Evolutionary conservation across 495 filamentous ascomycete species (phyloP).

Genomic region (Penicillium fimorum): DNA sequence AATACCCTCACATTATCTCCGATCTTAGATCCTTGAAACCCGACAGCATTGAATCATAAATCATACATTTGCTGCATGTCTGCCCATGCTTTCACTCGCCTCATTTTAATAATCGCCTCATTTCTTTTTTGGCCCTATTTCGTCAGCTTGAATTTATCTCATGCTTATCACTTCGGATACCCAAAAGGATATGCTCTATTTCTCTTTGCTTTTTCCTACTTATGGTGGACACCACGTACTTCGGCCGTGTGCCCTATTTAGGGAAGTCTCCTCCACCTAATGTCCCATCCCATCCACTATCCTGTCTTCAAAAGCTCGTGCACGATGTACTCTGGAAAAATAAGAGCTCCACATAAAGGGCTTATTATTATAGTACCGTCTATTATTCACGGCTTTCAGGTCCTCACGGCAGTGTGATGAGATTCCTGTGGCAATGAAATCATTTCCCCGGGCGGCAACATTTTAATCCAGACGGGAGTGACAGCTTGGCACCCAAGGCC

Average conservation of each 20-base stretch:
- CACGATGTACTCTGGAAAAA: not conserved
- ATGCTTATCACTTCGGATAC: not conserved
- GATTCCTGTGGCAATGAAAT: not conserved
- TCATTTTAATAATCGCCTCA: conserved; percentile 20
- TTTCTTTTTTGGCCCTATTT: conserved; percentile 17
- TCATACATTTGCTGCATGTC: conserved; percentile 2
- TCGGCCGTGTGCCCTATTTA: conserved; percentile 33
- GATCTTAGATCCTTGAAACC: not conserved
- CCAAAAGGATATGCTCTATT: not conserved
- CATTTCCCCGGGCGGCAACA: conserved; percentile 10
- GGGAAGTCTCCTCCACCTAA: conserved; percentile 26
- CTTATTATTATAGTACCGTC: not conserved
- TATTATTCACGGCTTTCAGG: not conserved
- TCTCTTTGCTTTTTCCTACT: conserved; percentile 8
- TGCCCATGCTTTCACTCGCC: conserved; percentile 4
- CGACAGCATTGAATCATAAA: not conserved
- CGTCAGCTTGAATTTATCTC: not conserved
- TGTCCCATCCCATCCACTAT: conserved; percentile 14
- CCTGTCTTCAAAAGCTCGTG: conserved; percentile 8
- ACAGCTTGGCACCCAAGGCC: not conserved
- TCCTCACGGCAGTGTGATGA: conserved; percentile 6
- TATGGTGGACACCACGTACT: conserved; percentile 3
- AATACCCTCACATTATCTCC: not conserved
- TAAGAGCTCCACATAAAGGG: not conserved
- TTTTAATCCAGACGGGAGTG: conserved; percentile 2